Evolutionary conservation across 129 eudicot species (phyloP).

Genomic region (Rutidosis leptorrhynchoides): DNA sequence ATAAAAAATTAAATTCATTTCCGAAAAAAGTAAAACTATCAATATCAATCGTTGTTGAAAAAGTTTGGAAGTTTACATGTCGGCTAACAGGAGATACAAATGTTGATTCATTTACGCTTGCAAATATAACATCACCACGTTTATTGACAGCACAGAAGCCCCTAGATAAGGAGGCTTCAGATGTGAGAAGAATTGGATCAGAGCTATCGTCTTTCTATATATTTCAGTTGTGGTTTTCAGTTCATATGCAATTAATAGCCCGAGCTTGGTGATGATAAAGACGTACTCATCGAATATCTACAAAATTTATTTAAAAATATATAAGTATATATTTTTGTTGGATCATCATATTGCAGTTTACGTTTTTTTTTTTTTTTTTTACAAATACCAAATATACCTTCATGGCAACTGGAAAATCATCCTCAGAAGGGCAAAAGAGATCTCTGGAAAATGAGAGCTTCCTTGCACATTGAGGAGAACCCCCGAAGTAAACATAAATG

Average conservation of each 20-base stretch:
- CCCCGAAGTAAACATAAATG: too few relatives aligned
- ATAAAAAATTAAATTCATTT: background rate
- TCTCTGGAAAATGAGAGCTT: constrained; percentile 85
- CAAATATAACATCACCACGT: constrained; percentile 95
- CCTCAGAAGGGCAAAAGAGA: constrained; percentile 96
- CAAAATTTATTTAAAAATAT: constrained; percentile 22
- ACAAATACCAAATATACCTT: constrained; percentile 63
- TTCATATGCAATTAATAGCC: constrained; percentile 91
- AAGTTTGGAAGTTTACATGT: constrained; percentile 55
- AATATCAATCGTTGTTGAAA: constrained; percentile 7
- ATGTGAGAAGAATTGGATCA: constrained; percentile 89
- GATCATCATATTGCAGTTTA: background rate
- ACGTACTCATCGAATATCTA: constrained; percentile 93
- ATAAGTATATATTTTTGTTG: too few relatives aligned
- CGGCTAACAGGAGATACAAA: constrained; percentile 94
- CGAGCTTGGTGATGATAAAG: constrained; percentile 97
- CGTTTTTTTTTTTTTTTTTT: too few relatives aligned
- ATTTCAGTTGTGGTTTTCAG: constrained; percentile 97
- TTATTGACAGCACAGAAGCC: constrained; percentile 97
- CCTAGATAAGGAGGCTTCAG: too few relatives aligned
- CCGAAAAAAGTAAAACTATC: background rate
- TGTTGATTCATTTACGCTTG: constrained; percentile 93
- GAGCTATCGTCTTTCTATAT: constrained; percentile 97
- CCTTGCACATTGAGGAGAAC: too few relatives aligned
- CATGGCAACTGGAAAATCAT: constrained; percentile 98